These are phyloP conservation scores for Pseudocercospora ulei DNA, from an alignment of 2,329 filamentous ascomycete species.

Conservation along the genomic window DNA sequence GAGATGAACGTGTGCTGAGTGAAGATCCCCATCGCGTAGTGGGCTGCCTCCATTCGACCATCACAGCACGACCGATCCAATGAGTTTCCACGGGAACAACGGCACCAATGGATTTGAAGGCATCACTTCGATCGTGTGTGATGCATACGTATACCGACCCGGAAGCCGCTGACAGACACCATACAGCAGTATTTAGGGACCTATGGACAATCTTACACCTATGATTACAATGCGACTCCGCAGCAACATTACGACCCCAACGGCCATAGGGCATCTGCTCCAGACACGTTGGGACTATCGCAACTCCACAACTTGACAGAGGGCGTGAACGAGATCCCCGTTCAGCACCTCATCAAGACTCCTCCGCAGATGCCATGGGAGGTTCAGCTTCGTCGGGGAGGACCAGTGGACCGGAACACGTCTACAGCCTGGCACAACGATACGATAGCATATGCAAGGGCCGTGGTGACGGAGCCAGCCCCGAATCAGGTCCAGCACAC, in stretches of 20 bases:
- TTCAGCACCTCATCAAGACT: slow-evolving; percentile 14
- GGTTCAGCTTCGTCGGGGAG: too few relatives aligned
- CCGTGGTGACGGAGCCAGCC: slow-evolving; percentile 13
- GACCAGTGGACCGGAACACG: neutral
- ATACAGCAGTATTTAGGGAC: neutral
- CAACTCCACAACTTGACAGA: slow-evolving; percentile 6
- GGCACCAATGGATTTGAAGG: neutral
- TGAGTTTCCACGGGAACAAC: slow-evolving; percentile 2
- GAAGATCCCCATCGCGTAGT: neutral
- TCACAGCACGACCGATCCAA: slow-evolving; percentile 1
- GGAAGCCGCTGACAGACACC: neutral
- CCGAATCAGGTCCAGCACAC: slow-evolving; percentile 8
- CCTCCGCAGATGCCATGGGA: slow-evolving; percentile 12
- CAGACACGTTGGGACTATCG: slow-evolving; percentile 8
- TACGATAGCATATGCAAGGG: neutral
- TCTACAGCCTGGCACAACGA: neutral
- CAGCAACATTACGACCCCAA: neutral
- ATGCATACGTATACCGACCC: too few relatives aligned
- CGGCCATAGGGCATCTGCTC: slow-evolving; percentile 2
- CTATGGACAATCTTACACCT: neutral
- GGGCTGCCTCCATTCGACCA: slow-evolving; percentile 2
- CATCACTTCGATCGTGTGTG: neutral
- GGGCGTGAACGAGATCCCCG: slow-evolving; percentile 9
- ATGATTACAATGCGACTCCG: neutral
- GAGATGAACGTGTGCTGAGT: neutral